phyloP scores from a whole-genome alignment of 176 grass and related monocot genomes.

The Aechmea fasciata region DNA sequence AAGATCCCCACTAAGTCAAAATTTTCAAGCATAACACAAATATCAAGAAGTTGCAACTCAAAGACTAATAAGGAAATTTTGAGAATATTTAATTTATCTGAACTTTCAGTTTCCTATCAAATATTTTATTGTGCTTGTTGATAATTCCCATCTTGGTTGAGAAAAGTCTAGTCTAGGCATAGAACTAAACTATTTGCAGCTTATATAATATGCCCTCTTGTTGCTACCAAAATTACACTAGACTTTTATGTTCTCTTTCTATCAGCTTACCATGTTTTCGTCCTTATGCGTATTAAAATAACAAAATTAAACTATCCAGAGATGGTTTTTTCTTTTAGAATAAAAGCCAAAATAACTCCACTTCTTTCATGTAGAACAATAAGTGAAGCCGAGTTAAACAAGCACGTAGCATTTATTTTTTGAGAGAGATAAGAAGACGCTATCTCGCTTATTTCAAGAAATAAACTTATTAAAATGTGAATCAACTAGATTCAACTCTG shows the following conservation, averaged over 20 bases:
- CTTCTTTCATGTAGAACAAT: not conserved
- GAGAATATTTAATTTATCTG: not conserved
- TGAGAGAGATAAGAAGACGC: too few relatives aligned
- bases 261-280: not conserved
- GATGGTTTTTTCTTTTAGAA: not conserved
- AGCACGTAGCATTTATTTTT: not conserved
- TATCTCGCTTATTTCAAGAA: too few relatives aligned
- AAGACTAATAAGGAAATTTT: not conserved
- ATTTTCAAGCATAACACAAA: too few relatives aligned
- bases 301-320: not conserved
- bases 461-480: too few relatives aligned
- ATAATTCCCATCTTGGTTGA: too few relatives aligned
- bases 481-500: too few relatives aligned
- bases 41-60: not conserved
- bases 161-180: too few relatives aligned
- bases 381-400: not conserved
- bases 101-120: not conserved
- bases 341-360: not conserved
- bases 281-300: not conserved
- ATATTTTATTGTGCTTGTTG: not conserved
- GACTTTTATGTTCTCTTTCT: not conserved
- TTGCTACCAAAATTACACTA: not conserved
- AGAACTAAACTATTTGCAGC: not conserved
- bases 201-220: not conserved
- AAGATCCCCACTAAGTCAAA: too few relatives aligned